Percentiles rank a stretch among this genome's conserved stretches.
phyloP scores from a whole-genome alignment of 495 filamentous ascomycete species.

The Aspergillus steynii region DNA sequence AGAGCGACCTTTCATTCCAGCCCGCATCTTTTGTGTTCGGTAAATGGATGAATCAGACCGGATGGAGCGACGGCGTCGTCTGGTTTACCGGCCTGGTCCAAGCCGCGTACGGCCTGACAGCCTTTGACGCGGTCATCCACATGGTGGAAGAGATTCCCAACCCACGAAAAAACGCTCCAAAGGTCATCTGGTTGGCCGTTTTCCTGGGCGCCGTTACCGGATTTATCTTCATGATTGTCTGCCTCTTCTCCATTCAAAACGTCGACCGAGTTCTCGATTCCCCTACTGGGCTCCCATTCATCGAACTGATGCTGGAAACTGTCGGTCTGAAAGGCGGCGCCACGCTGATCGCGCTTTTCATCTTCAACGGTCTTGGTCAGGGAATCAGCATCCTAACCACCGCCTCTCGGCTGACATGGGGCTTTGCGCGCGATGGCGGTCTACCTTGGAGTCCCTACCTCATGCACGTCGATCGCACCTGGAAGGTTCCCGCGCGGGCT shows the following conservation, averaged over 20 bases:
- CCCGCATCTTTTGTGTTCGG: slow-evolving; percentile 54
- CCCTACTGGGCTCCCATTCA: slow-evolving; percentile 43
- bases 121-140: slow-evolving; percentile 63
- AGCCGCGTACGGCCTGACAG: slow-evolving; percentile 60
- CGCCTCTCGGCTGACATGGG: slow-evolving; percentile 53
- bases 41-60: slow-evolving; percentile 60
- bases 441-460: slow-evolving; percentile 47
- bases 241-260: slow-evolving; percentile 71
- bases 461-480: slow-evolving; percentile 40
- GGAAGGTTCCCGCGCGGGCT: slow-evolving; percentile 45
- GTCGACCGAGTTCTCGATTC: slow-evolving; percentile 57
- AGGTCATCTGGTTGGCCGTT: slow-evolving; percentile 44
- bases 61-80: slow-evolving; percentile 62
- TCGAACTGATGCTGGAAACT: slow-evolving; percentile 45
- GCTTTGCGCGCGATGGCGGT: slow-evolving; percentile 60
- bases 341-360: slow-evolving; percentile 44
- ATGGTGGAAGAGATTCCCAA: slow-evolving; percentile 56
- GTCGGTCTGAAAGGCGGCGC: slow-evolving; percentile 40
- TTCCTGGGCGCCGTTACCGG: slow-evolving; percentile 55
- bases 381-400: slow-evolving; percentile 49
- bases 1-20: slow-evolving; percentile 40
- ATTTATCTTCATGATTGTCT: slow-evolving; percentile 71
- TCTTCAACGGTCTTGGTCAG: slow-evolving; percentile 50
- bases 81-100: slow-evolving; percentile 66
- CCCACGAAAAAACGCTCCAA: slow-evolving; percentile 42